Evolutionary conservation across 1,139 yeast species (phyloP).

Genomic region (Taphrina populina): DNA sequence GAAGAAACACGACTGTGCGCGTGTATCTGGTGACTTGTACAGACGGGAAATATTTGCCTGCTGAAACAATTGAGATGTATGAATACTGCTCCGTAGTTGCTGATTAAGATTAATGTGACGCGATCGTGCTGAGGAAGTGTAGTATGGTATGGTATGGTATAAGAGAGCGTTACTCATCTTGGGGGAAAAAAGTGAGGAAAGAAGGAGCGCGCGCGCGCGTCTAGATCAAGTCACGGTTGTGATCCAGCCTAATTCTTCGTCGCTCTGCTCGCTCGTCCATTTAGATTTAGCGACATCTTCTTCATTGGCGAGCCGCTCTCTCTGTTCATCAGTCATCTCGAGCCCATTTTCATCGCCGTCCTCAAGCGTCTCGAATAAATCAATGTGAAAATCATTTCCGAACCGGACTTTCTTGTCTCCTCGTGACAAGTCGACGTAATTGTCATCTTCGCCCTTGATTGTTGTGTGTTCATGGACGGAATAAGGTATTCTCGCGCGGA

Average conservation of each 20-base stretch:
- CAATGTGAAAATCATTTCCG: slow-evolving; percentile 28
- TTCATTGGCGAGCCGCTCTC: slow-evolving; percentile 11
- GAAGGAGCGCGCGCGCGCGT: too few relatives aligned
- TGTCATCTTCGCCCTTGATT: slow-evolving; percentile 31
- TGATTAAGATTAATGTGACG: too few relatives aligned
- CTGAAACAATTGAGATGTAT: too few relatives aligned
- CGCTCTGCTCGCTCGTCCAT: slow-evolving; percentile 17
- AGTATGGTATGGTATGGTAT: too few relatives aligned
- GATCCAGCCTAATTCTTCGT: slow-evolving; percentile 22
- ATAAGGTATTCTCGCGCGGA: slow-evolving; percentile 27
- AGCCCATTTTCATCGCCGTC: slow-evolving; percentile 31
- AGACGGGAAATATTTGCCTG: too few relatives aligned
- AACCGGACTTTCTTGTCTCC: slow-evolving; percentile 32
- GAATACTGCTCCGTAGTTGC: too few relatives aligned
- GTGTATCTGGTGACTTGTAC: too few relatives aligned
- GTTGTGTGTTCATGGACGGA: slow-evolving; percentile 31
- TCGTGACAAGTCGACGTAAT: slow-evolving; percentile 23
- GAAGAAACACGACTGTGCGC: too few relatives aligned
- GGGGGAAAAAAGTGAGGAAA: too few relatives aligned
- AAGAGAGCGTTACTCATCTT: too few relatives aligned
- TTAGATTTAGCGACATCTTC: slow-evolving; percentile 7
- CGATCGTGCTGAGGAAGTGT: too few relatives aligned
- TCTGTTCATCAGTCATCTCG: slow-evolving; percentile 12
- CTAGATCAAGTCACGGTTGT: slow-evolving; percentile 18
- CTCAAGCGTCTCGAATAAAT: slow-evolving; percentile 28